Evolutionary conservation across 306 rosid genomes (phyloP).

Genomic region (Quercus dentata): DNA sequence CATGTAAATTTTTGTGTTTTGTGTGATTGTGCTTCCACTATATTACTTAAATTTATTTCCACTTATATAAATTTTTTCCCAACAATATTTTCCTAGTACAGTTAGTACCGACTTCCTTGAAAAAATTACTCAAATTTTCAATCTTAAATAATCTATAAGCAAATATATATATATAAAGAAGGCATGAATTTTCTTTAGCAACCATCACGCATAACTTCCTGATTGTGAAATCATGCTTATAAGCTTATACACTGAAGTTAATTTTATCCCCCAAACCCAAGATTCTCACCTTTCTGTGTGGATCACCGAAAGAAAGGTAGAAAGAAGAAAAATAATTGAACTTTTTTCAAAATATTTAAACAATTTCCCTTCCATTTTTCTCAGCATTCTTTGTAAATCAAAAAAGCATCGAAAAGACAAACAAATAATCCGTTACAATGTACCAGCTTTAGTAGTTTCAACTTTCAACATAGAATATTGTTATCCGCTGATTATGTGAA

Average conservation of each 20-base stretch:
- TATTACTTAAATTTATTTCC: too few relatives aligned
- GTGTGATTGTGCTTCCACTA: accelerated
- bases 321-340: not conserved
- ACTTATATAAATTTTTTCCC: too few relatives aligned
- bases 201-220: not conserved
- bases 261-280: not conserved
- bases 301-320: not conserved
- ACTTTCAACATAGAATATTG: not conserved
- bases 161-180: not conserved
- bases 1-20: too few relatives aligned
- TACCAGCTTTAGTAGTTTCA: too few relatives aligned
- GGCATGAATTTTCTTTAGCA: not conserved
- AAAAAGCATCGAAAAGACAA: not conserved
- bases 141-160: too few relatives aligned
- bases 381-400: not conserved
- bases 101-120: too few relatives aligned
- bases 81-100: too few relatives aligned
- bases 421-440: not conserved
- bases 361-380: not conserved
- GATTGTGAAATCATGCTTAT: not conserved
- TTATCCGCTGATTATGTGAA: not conserved
- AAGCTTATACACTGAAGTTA: not conserved
- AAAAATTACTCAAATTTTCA: too few relatives aligned
- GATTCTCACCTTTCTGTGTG: not conserved
- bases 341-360: not conserved